phyloP scores from a whole-genome alignment of 2,329 filamentous ascomycete genomes.

The Graphiopsis chlorocephala region DNA sequence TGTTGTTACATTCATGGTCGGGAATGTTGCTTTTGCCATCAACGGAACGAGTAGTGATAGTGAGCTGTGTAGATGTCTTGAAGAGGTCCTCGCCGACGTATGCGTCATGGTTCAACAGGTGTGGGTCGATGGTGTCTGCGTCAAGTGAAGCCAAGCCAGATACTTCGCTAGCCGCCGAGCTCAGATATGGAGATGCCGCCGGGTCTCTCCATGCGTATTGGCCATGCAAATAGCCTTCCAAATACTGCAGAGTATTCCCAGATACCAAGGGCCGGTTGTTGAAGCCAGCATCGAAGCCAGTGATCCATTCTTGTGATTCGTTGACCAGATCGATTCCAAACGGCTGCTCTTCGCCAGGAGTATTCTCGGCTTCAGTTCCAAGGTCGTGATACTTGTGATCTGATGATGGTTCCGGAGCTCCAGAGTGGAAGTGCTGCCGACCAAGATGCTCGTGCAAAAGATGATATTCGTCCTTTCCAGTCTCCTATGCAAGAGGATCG shows the following conservation, averaged over 20 bases:
- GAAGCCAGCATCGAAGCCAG: conserved; percentile 2
- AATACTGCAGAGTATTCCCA: not conserved
- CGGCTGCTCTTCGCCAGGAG: not conserved
- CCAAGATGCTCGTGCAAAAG: not conserved
- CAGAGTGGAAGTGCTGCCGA: not conserved
- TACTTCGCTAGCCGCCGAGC: not conserved
- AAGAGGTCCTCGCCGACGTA: not conserved
- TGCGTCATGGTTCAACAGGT: not conserved
- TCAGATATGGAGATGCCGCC: not conserved
- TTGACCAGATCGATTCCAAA: not conserved
- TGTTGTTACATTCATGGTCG: not conserved
- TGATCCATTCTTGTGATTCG: conserved; percentile 1
- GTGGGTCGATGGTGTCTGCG: not conserved
- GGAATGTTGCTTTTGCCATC: not conserved
- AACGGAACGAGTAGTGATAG: no score
- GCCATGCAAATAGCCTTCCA: not conserved
- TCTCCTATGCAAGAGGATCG: conserved; percentile 4
- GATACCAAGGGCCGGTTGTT: not conserved
- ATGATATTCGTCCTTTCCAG: not conserved
- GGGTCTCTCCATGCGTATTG: not conserved
- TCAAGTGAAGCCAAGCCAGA: not conserved
- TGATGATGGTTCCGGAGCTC: not conserved
- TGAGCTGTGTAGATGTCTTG: not conserved
- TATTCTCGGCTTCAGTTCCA: not conserved
- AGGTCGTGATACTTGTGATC: not conserved